Evolutionary conservation across 306 rosid species (phyloP), one percentile per base, ranked within the genome.

Genomic region (Casuarina equisetifolia): DNA sequence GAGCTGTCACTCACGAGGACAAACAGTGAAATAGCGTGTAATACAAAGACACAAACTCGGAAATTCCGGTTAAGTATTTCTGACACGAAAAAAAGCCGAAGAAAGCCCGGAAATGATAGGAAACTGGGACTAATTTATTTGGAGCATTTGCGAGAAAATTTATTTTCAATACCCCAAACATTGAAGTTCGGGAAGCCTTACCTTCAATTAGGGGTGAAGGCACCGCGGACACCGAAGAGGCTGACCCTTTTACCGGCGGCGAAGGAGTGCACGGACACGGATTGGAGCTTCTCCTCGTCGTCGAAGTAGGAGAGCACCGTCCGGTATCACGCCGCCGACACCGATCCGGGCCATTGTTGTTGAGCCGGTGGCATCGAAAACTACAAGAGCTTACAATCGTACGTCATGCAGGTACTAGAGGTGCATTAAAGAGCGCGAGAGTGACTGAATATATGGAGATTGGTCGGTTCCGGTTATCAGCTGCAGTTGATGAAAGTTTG

Each of bases 191-290:
- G 3, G 6, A 55, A 43, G 20, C 32, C 0, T 66, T 43, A 91
- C 98, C 97, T 93, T 94, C 98, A 93, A 6, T 92, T 91, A 4
- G 96, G 93, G 10, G 98, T 91, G 85, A 91, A 93, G 80, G 97
- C 98, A 16, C 94, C 98, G 76, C 97, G 98, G 57, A 93, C 98
- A 52, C 87, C 98, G 51, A 93, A 90, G 79, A 93, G 88, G 84
- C 91, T 75, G 70, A 89, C 89, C 80, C 91, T 93, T 57, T 91
- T 90, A 74, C 86, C 89, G 76, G 90, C 84, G 70, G 96, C 88
- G 39, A 94, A 86, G 10, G 94, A 88, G 82, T 94, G 97, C 3
- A 89, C 59, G 52, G 90, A 78, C 1, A 85, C 89, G 15, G 79
- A 1, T 40, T 91, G 89, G 10, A 90, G 92, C 48, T 80, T 79